These are phyloP conservation scores for Dothideomycetes sp. DNA, from an alignment of 2,329 filamentous ascomycete genomes.

Conservation along the genomic window DNA sequence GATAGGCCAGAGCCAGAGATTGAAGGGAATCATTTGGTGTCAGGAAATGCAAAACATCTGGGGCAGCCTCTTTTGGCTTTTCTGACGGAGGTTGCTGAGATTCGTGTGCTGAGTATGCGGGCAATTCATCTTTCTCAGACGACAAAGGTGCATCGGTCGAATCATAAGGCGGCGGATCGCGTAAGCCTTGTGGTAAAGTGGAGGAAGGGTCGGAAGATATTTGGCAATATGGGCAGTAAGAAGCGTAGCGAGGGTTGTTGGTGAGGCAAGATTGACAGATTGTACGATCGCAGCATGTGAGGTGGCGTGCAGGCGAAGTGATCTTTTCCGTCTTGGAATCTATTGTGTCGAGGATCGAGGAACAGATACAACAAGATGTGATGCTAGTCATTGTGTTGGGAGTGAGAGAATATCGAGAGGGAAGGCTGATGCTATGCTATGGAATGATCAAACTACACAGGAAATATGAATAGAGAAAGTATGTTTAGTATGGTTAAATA, in stretches of 20 bases:
- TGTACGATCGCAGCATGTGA: slow-evolving; percentile 60
- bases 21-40: slow-evolving; percentile 59
- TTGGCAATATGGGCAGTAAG: slow-evolving; percentile 68
- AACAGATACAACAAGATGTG: slow-evolving; percentile 60
- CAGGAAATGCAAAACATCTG: slow-evolving; percentile 67
- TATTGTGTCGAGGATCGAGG: slow-evolving; percentile 48
- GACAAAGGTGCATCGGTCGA: slow-evolving; percentile 20
- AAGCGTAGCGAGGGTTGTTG: slow-evolving; percentile 59
- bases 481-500: no score
- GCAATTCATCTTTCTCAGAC: slow-evolving; percentile 29
- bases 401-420: no score
- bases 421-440: no score
- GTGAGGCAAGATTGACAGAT: slow-evolving; percentile 65
- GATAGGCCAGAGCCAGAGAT: slow-evolving; percentile 63
- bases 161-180: slow-evolving; percentile 58
- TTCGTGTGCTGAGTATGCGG: slow-evolving; percentile 35
- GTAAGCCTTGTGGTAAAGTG: slow-evolving; percentile 54
- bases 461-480: neutral
- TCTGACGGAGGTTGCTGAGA: slow-evolving; percentile 21
- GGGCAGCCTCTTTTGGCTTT: slow-evolving; percentile 33
- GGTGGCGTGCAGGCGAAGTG: slow-evolving; percentile 48
- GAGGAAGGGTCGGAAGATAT: slow-evolving; percentile 50
- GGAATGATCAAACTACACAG: no score
- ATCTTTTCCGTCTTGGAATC: slow-evolving; percentile 53
- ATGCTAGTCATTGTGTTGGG: slow-evolving; percentile 23